Evolutionary conservation across 768 basidiomycete species (phyloP).

Genomic region (Mycena rosella): DNA sequence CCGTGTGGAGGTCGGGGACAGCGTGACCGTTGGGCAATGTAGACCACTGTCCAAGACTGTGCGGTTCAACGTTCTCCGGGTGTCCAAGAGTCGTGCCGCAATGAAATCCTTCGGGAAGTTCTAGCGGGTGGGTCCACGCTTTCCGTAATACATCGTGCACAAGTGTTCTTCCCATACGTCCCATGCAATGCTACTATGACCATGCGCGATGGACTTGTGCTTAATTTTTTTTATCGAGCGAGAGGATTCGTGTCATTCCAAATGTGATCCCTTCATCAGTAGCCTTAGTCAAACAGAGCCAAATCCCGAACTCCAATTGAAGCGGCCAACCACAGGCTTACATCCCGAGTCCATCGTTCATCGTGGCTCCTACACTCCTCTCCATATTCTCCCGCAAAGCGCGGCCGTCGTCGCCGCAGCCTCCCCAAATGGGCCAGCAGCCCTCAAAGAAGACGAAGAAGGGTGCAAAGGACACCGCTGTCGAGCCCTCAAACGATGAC

Average conservation of each 20-base stretch:
- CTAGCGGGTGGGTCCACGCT: too few relatives aligned
- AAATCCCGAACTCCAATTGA: too few relatives aligned
- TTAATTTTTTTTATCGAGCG: too few relatives aligned
- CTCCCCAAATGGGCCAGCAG: constrained; percentile 83
- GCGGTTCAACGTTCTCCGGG: constrained; percentile 98
- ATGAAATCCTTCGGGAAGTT: constrained; percentile 97
- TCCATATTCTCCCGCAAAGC: constrained; percentile 82
- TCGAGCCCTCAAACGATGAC: constrained; percentile 56
- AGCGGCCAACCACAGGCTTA: too few relatives aligned
- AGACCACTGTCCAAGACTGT: constrained; percentile 99
- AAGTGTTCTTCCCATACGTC: too few relatives aligned
- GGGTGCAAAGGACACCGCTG: constrained; percentile 76
- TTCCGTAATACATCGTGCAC: too few relatives aligned
- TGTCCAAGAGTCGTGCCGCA: constrained; percentile 92
- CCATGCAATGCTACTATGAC: constrained; percentile 35
- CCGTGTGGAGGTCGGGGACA: constrained; percentile 96
- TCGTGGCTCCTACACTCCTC: constrained; percentile 83
- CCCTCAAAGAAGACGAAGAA: constrained; percentile 87
- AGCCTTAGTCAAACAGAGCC: too few relatives aligned
- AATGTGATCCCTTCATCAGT: too few relatives aligned
- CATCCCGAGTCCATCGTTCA: too few relatives aligned
- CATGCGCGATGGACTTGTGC: too few relatives aligned
- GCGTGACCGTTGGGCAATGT: constrained; percentile 98
- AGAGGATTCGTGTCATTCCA: too few relatives aligned
- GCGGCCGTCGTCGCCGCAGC: constrained; percentile 79